Conservation (phyloP, 1,284 basidiomycete species). For the Ceratobasidium sp. region DNA sequence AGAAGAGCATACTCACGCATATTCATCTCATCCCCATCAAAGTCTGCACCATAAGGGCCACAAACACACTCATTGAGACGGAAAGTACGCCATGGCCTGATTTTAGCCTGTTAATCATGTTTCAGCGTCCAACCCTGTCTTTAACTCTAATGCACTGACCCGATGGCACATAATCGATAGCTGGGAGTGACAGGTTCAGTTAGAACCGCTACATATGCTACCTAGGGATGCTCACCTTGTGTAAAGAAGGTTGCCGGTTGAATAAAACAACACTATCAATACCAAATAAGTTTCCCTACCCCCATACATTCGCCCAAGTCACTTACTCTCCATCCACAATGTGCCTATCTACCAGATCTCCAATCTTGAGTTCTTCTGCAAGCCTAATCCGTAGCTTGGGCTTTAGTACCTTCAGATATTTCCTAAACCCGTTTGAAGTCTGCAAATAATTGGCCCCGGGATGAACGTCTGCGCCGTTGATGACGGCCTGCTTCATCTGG, state of each 20-base stretch:
- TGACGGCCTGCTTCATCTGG: conserved; percentile 75
- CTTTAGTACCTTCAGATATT: conserved; percentile 79
- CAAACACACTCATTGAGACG: conserved; percentile 99
- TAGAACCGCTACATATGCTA: conserved; percentile 63
- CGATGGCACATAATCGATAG: conserved; percentile 99
- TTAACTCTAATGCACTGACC: conserved; percentile 57
- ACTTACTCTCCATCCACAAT: conserved; percentile 89
- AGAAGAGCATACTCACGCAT: conserved; percentile 68
- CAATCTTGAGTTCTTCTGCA: conserved; percentile 80
- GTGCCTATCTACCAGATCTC: conserved; percentile 93
- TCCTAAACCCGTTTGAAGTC: conserved; percentile 81
- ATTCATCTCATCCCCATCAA: conserved; percentile 99
- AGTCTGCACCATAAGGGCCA: conserved; percentile 99
- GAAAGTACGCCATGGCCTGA: conserved; percentile 97
- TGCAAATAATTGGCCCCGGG: conserved; percentile 93
- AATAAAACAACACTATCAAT: conserved; percentile 91
- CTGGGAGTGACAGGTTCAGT: conserved; percentile 65
- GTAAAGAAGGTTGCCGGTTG: conserved; percentile 98
- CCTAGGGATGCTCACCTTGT: conserved; percentile 66
- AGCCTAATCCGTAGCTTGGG: conserved; percentile 66
- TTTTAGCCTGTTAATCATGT: conserved; percentile 67
- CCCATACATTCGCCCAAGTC: too few species aligned
- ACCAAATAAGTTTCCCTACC: too few species aligned
- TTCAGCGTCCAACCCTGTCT: not conserved
- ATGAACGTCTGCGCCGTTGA: conserved; percentile 91